Base-by-base conservation (phyloP, 768 basidiomycete species). In the Tricholoma saponaceum region DNA sequence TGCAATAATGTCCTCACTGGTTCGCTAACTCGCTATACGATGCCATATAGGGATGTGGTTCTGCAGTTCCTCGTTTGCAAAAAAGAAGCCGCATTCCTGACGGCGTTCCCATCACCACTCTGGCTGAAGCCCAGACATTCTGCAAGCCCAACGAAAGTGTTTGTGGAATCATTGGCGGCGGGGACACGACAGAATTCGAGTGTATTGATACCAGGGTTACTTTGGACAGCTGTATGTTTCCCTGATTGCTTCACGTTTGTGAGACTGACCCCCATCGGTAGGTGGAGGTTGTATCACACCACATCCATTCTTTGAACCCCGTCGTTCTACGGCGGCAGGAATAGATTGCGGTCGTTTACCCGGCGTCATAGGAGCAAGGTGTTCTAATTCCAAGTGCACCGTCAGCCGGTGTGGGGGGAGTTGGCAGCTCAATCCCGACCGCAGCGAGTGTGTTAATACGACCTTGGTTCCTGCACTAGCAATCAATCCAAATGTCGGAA, bases 281-380 rank as follows among this genome's bases (percentile, higher is more conserved):
- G 76, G 76, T 54, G 77, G 77, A 46, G 77, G 76, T n/a, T 79
- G 77, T 51, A 58, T 72, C 23, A 59, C 65, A 22, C 70, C 67
- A 25, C 73, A 74, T 60, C 70, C 72, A 18, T 77, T 74, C 51
- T 50, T 51, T n/a, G 67, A 68, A 25, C 44, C 51, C 0, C 49
- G 64, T 3, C 33, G 59, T 22, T 22, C 58, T 35, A 43, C 54
- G 37, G 18, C 18, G 26, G 23, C 37, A 26, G 74, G 71, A 23
- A 55, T 59, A 25, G 71, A 74, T 55, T 76, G 74, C 52, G 63
- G 67, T 14, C 58, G 54, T 51, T 67, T 73, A 32, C 58, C 67
- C n/a, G 62, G 72, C 14, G 66, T 62, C 16, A 46, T 66, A 30
- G 55, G 53, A 32, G 63, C 66, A 12, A 58, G 57, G 4, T 74